Evolutionary conservation across 2,329 filamentous ascomycete genomes (phyloP).

Genomic region (Beauveria sp.): DNA sequence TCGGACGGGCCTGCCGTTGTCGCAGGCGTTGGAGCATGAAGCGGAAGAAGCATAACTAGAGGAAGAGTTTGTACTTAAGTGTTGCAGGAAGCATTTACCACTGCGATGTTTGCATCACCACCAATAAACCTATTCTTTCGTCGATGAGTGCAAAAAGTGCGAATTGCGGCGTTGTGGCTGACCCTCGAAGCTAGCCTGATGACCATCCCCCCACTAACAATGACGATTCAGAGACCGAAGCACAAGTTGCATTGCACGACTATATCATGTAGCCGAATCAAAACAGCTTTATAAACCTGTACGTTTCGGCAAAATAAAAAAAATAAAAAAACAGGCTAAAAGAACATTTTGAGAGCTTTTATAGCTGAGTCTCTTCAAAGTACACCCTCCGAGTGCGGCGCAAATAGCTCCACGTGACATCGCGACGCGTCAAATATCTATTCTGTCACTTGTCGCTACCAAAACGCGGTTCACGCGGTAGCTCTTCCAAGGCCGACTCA

Average conservation of each 20-base stretch:
- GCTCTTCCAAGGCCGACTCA: not conserved
- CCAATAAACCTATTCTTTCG: not conserved
- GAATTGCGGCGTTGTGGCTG: not conserved
- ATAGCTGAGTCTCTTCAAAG: too few species aligned
- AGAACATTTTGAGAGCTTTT: not conserved
- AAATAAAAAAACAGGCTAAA: too few species aligned
- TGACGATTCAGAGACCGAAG: not conserved
- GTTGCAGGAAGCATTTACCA: not conserved
- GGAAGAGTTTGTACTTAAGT: not conserved
- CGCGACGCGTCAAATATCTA: slow-evolving; percentile 12
- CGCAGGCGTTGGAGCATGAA: slow-evolving; percentile 1
- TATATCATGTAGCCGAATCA: not conserved
- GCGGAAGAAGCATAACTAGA: not conserved
- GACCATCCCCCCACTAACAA: not conserved
- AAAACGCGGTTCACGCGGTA: not conserved
- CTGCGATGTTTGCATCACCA: not conserved
- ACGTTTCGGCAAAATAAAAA: not conserved
- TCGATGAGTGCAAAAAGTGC: not conserved
- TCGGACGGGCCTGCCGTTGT: not conserved
- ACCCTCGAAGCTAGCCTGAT: not conserved
- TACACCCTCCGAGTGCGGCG: not conserved
- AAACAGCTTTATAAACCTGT: not conserved
- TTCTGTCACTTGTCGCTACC: not conserved
- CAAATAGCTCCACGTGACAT: slow-evolving; percentile 20
- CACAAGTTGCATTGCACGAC: not conserved